Conservation (phyloP, 129 eudicot species). For the Oenanthe sinensis region DNA sequence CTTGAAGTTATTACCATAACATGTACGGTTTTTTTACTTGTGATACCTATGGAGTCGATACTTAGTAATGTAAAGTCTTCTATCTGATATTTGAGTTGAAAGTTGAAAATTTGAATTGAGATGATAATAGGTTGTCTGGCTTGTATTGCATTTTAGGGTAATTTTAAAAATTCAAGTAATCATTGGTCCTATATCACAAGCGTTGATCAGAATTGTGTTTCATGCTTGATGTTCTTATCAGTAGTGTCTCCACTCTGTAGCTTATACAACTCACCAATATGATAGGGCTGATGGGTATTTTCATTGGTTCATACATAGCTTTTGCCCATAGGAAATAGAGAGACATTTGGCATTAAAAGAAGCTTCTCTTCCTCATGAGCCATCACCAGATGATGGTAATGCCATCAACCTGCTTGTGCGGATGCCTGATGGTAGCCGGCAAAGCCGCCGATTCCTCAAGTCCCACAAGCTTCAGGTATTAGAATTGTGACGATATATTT, state of each 20-base stretch:
- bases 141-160: neutral
- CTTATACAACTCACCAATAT: neutral
- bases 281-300: neutral
- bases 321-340: slow-evolving; percentile 50
- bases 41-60: too few relatives aligned
- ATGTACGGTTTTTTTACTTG: too few relatives aligned
- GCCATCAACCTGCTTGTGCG: slow-evolving; percentile 79
- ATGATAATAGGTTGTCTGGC: neutral
- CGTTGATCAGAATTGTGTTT: neutral
- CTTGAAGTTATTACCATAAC: too few relatives aligned
- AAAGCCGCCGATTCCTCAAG: slow-evolving; percentile 76
- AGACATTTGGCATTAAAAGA: slow-evolving; percentile 80
- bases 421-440: slow-evolving; percentile 90
- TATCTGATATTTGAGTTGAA: neutral
- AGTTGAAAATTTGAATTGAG: neutral
- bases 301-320: neutral
- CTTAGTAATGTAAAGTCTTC: neutral
- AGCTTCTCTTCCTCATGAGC: slow-evolving; percentile 87
- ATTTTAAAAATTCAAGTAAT: neutral
- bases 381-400: slow-evolving; percentile 61
- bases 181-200: neutral
- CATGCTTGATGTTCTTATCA: neutral
- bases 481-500: neutral
- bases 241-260: neutral
- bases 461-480: slow-evolving; percentile 78